phyloP scores from a whole-genome alignment of 495 filamentous ascomycete species.

The Penicillium roqueforti region DNA sequence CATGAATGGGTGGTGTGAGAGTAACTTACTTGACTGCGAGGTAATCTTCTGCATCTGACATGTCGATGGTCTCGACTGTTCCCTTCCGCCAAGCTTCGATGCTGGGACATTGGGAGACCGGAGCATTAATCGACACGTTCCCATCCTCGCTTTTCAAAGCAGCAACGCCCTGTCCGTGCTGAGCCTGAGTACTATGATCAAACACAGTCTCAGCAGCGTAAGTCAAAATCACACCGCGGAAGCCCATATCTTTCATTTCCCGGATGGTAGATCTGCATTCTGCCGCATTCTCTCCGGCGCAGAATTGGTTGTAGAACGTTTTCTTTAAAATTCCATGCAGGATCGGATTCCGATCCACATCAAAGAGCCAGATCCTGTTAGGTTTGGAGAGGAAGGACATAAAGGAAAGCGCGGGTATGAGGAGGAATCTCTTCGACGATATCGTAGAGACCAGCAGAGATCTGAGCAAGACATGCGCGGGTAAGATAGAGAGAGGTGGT shows the following conservation, averaged over 20 bases:
- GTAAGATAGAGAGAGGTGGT: constrained; percentile 62
- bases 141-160: constrained; percentile 16
- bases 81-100: constrained; percentile 67
- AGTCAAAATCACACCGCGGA: constrained; percentile 44
- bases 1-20: neutral
- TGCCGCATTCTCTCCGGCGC: constrained; percentile 38
- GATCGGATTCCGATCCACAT: constrained; percentile 41
- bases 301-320: constrained; percentile 47
- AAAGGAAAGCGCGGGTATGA: constrained; percentile 57
- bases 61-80: constrained; percentile 64
- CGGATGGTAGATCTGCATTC: constrained; percentile 34
- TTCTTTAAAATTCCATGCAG: constrained; percentile 39
- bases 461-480: constrained; percentile 63
- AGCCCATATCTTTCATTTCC: constrained; percentile 38
- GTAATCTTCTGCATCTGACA: constrained; percentile 67
- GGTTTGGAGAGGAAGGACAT: constrained; percentile 54
- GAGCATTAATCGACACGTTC: constrained; percentile 3
- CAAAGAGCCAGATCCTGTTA: constrained; percentile 24
- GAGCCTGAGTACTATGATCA: constrained; percentile 28
- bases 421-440: constrained; percentile 66
- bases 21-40: constrained; percentile 67
- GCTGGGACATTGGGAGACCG: constrained; percentile 39
- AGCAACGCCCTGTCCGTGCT: constrained; percentile 26
- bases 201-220: constrained; percentile 46
- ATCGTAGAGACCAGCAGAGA: constrained; percentile 70